phyloP scores from a whole-genome alignment of 164 flowering plant genomes.

The Malania oleifera region DNA sequence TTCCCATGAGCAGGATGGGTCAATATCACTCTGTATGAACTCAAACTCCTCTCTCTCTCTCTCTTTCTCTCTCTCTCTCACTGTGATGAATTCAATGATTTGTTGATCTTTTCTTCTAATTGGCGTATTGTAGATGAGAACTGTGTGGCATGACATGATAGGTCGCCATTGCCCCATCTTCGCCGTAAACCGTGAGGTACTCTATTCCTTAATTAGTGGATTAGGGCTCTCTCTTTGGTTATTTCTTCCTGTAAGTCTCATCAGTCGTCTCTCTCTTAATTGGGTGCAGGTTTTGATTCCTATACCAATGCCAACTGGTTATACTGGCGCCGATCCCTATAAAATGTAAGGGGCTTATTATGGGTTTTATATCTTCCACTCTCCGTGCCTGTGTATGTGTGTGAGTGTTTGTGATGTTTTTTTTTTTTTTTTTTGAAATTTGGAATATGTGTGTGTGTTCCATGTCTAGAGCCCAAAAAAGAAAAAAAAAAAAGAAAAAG shows the following conservation, averaged over 20 bases:
- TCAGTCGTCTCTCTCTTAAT: too few relatives aligned
- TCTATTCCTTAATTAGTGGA: neutral
- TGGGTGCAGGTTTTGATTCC: constrained; percentile 87
- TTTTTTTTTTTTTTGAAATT: too few relatives aligned
- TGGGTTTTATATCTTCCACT: too few relatives aligned
- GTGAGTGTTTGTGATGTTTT: too few relatives aligned
- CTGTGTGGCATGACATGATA: constrained; percentile 85
- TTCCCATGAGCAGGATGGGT: constrained; percentile 89
- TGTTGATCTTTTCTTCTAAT: constrained; percentile 14
- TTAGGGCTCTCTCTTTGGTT: constrained; percentile 4
- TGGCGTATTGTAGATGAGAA: constrained; percentile 47
- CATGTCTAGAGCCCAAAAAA: too few relatives aligned
- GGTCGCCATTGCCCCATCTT: constrained; percentile 91
- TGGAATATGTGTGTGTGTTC: too few relatives aligned
- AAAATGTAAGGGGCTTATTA: constrained; percentile 53
- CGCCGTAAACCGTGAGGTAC: constrained; percentile 94
- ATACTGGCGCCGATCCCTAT: constrained; percentile 89
- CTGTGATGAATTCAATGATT: neutral
- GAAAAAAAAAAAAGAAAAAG: too few relatives aligned
- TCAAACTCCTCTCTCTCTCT: constrained; percentile 7
- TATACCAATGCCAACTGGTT: constrained; percentile 78
- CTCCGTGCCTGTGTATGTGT: too few relatives aligned
- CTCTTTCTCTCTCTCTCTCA: neutral
- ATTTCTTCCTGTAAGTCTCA: neutral
- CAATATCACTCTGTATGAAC: constrained; percentile 80